Evolutionary conservation across 805 yeast genomes (phyloP).

Genomic region (Vanderwaltozyma verrucispora): DNA sequence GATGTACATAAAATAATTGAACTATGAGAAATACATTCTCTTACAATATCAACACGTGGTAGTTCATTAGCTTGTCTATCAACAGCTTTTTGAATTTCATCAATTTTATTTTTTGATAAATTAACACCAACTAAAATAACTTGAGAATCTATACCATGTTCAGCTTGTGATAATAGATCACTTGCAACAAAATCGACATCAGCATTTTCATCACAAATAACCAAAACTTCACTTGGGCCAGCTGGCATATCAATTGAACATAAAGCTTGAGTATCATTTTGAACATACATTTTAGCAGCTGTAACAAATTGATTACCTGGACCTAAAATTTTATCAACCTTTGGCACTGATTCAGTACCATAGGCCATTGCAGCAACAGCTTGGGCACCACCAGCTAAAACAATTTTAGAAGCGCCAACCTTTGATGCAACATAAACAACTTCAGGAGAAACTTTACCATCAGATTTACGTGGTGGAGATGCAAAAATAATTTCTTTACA

Average conservation of each 20-base stretch:
- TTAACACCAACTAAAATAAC: conserved; percentile 82
- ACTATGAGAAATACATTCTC: conserved; percentile 88
- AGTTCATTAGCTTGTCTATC: conserved; percentile 70
- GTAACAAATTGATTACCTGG: conserved; percentile 99
- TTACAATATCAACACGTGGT: conserved; percentile 89
- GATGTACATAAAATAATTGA: conserved; percentile 60
- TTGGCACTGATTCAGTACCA: conserved; percentile 87
- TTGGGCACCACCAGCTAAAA: conserved; percentile 98
- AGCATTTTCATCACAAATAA: conserved; percentile 79
- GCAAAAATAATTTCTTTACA: conserved; percentile 88
- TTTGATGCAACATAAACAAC: conserved; percentile 96
- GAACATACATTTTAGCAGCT: conserved; percentile 96
- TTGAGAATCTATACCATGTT: conserved; percentile 97
- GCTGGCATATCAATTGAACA: conserved; percentile 99
- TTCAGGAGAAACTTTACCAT: conserved; percentile 92
- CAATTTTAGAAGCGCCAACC: conserved; percentile 82
- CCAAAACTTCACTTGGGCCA: conserved; percentile 97
- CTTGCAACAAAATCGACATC: conserved; percentile 97
- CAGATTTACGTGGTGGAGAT: conserved; percentile 80
- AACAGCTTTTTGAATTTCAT: conserved; percentile 70
- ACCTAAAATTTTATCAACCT: conserved; percentile 94
- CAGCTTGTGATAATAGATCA: conserved; percentile 94
- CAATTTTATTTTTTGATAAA: conserved; percentile 48
- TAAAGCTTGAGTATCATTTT: conserved; percentile 88
- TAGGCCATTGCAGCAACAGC: conserved; percentile 99